phyloP scores from a whole-genome alignment of 345 rosid genomes.

The Aethionema arabicum region DNA sequence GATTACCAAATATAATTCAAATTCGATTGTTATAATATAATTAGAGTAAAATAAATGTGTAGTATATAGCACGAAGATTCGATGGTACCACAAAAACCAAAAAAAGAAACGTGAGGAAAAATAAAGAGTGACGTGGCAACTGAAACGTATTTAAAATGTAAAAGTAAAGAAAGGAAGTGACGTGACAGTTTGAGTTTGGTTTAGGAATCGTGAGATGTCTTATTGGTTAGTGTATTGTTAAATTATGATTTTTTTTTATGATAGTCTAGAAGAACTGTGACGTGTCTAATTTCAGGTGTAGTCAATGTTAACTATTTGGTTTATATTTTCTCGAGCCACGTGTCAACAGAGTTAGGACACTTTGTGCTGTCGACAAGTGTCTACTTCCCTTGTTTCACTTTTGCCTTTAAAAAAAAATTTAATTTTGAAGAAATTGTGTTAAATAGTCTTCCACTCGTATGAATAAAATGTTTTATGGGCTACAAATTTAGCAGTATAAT shows the following conservation, averaged over 20 bases:
- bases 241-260: not conserved
- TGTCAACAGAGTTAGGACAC: constrained; percentile 24
- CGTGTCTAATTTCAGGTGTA: constrained; percentile 36
- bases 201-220: constrained; percentile 33
- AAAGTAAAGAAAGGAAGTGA: constrained; percentile 32
- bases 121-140: constrained; percentile 33
- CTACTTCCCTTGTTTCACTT: not conserved
- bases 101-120: constrained; percentile 37
- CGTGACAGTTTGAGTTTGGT: constrained; percentile 18
- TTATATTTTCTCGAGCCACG: constrained; percentile 41
- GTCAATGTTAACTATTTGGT: constrained; percentile 31
- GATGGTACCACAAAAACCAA: not conserved
- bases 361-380: constrained; percentile 32
- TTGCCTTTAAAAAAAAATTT: not conserved
- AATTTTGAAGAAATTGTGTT: too few species aligned
- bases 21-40: constrained; percentile 18
- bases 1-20: constrained; percentile 29
- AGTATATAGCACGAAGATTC: not conserved
- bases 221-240: constrained; percentile 18
- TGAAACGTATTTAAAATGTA: constrained; percentile 22
- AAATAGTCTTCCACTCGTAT: too few species aligned
- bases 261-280: constrained; percentile 28
- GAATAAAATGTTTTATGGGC: too few species aligned
- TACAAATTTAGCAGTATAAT: too few species aligned
- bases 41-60: constrained; percentile 11